Evolutionary conservation across 805 yeast species (phyloP), one percentile per base, ranked within the genome.

Genomic region (Isabelozyma gotoi): DNA sequence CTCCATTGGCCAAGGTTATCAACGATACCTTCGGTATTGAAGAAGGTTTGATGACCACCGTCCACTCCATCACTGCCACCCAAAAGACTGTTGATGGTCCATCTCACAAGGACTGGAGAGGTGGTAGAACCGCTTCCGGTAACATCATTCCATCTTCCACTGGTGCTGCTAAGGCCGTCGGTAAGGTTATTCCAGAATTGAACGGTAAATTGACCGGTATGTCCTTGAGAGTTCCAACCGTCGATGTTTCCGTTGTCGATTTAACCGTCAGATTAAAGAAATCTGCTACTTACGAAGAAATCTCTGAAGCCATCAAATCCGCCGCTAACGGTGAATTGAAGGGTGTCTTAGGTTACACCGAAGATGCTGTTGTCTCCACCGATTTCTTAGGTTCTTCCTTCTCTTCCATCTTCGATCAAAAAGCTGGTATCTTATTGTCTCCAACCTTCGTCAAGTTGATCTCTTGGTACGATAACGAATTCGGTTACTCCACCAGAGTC

Each of bases 111-210:
- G 96, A 89, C 81, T 89, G 96, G 96, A 85, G 96, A 83, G 96
- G 96, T 71, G 96, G 96, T 72, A 86, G 96, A 79, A 85, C 96
- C 60, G 96, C 96, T 67, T 85, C 92, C 51, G 95, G 91, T 67
- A 89, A 89, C 85, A 87, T 89, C 71, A 89, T 89, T 59, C 96
- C 96, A 65, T 88, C 96, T 33, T 86, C 96, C 52, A 89, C 96
- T 52, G 96, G 96, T 83, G 96, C 96, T 62, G 96, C 96, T 65
- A 89, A 89, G 84, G 96, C 96, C 55, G 96, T 89, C 60, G 96
- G 96, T 71, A 88, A 88, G 82, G 96, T 89, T 60, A 84, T 89
- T 62, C 96, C 96, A 55, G 84, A 78, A 62, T 81, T 89, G 63
- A 84, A 85, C 75, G 96, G 96, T 65, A 88, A 88, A 78, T 84